Evolutionary conservation across 148 eudicot genomes (phyloP).

Genomic region (Pharnaceum exiguum): DNA sequence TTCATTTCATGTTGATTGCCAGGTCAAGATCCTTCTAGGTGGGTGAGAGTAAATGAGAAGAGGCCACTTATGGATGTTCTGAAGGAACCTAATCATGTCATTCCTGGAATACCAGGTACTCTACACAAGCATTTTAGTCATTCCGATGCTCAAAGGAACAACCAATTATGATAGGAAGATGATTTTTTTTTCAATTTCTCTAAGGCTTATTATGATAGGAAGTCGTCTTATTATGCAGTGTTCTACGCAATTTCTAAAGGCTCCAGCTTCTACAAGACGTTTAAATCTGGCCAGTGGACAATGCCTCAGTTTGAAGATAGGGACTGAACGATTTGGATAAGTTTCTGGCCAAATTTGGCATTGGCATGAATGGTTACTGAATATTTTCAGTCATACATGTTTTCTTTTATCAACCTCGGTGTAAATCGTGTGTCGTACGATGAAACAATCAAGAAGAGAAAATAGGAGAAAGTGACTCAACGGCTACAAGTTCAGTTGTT

Average conservation of each 20-base stretch:
- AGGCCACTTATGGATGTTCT: constrained; percentile 67
- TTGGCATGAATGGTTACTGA: not conserved
- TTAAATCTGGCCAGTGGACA: constrained; percentile 78
- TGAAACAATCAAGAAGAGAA: too few relatives aligned
- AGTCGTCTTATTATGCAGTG: constrained; percentile 36
- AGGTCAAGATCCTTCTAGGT: constrained; percentile 52
- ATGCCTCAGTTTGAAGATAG: constrained; percentile 31
- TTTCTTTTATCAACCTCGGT: too few relatives aligned
- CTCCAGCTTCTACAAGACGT: constrained; percentile 65
- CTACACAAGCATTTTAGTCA: not conserved
- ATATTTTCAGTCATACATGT: too few relatives aligned
- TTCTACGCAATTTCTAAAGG: constrained; percentile 66
- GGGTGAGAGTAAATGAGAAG: constrained; percentile 70
- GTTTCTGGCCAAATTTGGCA: not conserved
- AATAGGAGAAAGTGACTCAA: too few relatives aligned
- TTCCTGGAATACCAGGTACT: constrained; percentile 89
- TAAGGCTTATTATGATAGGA: not conserved
- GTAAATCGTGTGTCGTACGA: too few relatives aligned
- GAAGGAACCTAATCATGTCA: constrained; percentile 49
- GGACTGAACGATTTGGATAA: constrained; percentile 2
- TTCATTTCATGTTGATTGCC: constrained; percentile 14
- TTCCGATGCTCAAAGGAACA: not conserved
- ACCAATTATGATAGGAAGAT: not conserved
- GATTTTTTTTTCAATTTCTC: not conserved
- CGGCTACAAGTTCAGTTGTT: too few relatives aligned